Evolutionary conservation across 2,329 filamentous ascomycete species (phyloP).

Genomic region (Geosmithia putterillii): DNA sequence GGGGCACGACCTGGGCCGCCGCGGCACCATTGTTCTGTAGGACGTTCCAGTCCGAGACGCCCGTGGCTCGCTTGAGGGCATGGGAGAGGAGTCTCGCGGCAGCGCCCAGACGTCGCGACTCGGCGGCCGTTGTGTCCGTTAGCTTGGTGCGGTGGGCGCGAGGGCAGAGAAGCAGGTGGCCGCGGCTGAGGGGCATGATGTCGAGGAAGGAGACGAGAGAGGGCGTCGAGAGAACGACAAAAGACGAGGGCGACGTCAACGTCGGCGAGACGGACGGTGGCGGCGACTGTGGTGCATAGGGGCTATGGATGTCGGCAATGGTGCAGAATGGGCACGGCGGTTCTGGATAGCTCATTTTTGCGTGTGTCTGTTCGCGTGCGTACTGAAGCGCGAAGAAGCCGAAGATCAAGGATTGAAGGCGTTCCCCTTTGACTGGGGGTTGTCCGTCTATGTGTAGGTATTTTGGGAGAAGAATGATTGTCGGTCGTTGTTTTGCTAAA

Average conservation of each 20-base stretch:
- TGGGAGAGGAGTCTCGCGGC: constrained; percentile 61
- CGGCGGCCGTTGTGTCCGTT: constrained; percentile 50
- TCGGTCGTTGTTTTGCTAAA: too few relatives aligned
- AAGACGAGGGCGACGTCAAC: constrained; percentile 32
- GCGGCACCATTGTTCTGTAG: constrained; percentile 90
- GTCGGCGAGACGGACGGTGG: constrained; percentile 21
- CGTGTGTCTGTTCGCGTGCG: background rate
- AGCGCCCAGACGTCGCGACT: constrained; percentile 54
- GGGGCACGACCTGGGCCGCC: constrained; percentile 84
- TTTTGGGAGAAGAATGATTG: too few relatives aligned
- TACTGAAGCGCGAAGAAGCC: background rate
- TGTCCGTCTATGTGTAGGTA: too few relatives aligned
- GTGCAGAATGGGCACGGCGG: constrained; percentile 49
- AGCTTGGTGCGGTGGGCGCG: constrained; percentile 68
- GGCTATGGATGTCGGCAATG: constrained; percentile 37
- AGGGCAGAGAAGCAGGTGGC: constrained; percentile 75
- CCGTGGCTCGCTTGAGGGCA: constrained; percentile 56
- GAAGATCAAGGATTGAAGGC: too few relatives aligned
- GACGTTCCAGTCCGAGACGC: constrained; percentile 81
- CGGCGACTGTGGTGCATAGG: constrained; percentile 31
- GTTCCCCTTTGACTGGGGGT: too few relatives aligned
- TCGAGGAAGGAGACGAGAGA: constrained; percentile 80
- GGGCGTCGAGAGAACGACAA: constrained; percentile 66
- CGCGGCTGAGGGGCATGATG: constrained; percentile 74
- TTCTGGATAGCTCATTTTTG: background rate